These are phyloP conservation scores for Tanacetum coccineum DNA, from an alignment of 129 eudicot species.

Conservation along the genomic window DNA sequence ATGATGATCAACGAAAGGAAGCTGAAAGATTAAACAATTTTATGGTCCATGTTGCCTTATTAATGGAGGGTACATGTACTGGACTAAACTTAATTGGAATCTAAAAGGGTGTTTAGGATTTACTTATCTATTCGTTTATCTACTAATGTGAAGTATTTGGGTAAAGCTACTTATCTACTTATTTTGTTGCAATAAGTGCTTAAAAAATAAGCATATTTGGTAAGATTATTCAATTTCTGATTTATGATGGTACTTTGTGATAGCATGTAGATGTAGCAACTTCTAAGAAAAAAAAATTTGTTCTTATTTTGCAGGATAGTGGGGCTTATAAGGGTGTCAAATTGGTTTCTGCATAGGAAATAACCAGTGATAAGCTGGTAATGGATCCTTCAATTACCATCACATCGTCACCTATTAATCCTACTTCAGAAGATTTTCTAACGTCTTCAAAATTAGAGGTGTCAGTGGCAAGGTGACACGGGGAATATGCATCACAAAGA, in stretches of 20 bases:
- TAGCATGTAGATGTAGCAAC: too few relatives aligned
- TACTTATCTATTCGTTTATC: too few relatives aligned
- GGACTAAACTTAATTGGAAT: slow-evolving; percentile 19
- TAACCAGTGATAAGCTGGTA: slow-evolving; percentile 67
- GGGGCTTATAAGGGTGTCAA: too few relatives aligned
- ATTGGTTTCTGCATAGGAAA: slow-evolving; percentile 82
- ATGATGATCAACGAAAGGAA: slow-evolving; percentile 69
- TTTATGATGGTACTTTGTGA: too few relatives aligned
- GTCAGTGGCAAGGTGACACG: slow-evolving; percentile 52
- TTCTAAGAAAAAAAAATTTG: too few relatives aligned
- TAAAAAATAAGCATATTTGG: too few relatives aligned
- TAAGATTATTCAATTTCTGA: too few relatives aligned
- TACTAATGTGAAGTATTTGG: too few relatives aligned
- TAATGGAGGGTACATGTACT: slow-evolving; percentile 94
- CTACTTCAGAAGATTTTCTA: slow-evolving; percentile 33
- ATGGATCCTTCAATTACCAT: slow-evolving; percentile 57
- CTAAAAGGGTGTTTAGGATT: too few relatives aligned
- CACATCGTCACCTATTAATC: slow-evolving; percentile 32
- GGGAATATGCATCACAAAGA: slow-evolving; percentile 72
- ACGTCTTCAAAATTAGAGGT: slow-evolving; percentile 20
- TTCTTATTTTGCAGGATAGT: too few relatives aligned
- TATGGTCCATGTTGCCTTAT: slow-evolving; percentile 81
- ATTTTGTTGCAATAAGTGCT: too few relatives aligned
- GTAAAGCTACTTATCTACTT: too few relatives aligned
- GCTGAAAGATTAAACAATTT: slow-evolving; percentile 87